These are phyloP conservation scores for Fraxinus americana DNA, from an alignment of 257 asterid species.

Conservation along the genomic window DNA sequence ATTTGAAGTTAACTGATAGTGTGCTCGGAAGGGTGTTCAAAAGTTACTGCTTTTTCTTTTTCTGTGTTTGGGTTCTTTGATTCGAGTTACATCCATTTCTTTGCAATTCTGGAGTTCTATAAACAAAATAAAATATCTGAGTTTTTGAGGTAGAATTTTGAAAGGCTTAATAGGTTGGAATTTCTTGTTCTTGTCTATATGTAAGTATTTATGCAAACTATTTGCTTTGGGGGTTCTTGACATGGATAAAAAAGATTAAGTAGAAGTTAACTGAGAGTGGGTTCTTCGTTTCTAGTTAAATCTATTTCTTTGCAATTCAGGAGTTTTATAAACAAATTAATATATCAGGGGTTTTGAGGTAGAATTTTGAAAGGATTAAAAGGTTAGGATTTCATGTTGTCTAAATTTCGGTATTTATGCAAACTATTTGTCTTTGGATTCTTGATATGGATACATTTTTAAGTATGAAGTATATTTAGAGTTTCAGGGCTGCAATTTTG, in stretches of 20 bases:
- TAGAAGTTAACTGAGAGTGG: not conserved
- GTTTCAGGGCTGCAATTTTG: slow-evolving; percentile 28
- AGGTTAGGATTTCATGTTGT: not conserved
- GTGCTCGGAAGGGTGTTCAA: not conserved
- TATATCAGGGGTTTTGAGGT: not conserved
- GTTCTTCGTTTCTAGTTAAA: not conserved
- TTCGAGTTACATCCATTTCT: not conserved
- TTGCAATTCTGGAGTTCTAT: not conserved
- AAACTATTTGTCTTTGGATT: not conserved
- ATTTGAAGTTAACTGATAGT: not conserved
- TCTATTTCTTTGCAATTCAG: not conserved
- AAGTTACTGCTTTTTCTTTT: not conserved
- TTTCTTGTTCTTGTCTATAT: not conserved
- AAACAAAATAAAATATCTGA: not conserved
- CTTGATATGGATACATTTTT: slow-evolving; percentile 10
- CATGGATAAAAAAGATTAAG: not conserved
- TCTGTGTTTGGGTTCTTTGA: not conserved
- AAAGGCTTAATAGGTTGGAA: not conserved
- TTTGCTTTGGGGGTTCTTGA: not conserved
- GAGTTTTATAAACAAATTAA: not conserved
- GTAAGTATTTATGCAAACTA: not conserved
- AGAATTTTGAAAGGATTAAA: not conserved
- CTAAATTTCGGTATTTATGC: not conserved
- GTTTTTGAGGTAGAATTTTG: not conserved
- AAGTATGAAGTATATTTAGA: slow-evolving; percentile 7